A percentile compares a stretch with the other conserved stretches of the same genome.
Conservation (phyloP, 805 yeast genomes). For the baker's yeast (Saccharomyces cerevisiae) region DNA sequence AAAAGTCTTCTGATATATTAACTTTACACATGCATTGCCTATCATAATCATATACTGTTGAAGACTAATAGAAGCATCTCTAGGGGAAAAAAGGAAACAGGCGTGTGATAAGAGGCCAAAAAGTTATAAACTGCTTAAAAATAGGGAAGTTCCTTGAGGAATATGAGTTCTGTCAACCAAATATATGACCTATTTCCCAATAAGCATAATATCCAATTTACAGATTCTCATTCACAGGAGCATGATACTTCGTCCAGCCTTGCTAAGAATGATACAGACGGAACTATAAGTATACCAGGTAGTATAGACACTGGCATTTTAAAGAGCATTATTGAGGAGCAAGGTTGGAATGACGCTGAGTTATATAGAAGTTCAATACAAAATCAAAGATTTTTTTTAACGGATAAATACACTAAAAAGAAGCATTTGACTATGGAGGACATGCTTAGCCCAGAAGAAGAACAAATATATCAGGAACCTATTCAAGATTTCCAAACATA, state of each 20-base stretch:
- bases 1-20: not conserved
- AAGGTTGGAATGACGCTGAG: constrained; percentile 12
- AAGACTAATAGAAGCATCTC: not conserved
- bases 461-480: constrained; percentile 2
- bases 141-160: not conserved
- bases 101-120: not conserved
- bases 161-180: constrained; percentile 5
- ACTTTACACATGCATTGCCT: not conserved
- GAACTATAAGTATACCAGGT: constrained; percentile 1
- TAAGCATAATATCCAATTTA: constrained; percentile 12
- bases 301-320: constrained; percentile 10
- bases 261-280: not conserved
- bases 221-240: constrained; percentile 1
- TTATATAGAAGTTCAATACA: constrained; percentile 13
- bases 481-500: constrained; percentile 29
- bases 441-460: constrained; percentile 1
- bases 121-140: not conserved
- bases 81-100: not conserved
- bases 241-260: not conserved
- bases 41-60: not conserved
- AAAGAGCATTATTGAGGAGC: constrained; percentile 10
- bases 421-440: constrained; percentile 3
- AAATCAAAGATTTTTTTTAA: constrained; percentile 19
- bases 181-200: constrained; percentile 17
- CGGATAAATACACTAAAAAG: constrained; percentile 12